Evolutionary conservation across 2,329 filamentous ascomycete species (phyloP).

Genomic region (Myriosclerotinia scirpicola): DNA sequence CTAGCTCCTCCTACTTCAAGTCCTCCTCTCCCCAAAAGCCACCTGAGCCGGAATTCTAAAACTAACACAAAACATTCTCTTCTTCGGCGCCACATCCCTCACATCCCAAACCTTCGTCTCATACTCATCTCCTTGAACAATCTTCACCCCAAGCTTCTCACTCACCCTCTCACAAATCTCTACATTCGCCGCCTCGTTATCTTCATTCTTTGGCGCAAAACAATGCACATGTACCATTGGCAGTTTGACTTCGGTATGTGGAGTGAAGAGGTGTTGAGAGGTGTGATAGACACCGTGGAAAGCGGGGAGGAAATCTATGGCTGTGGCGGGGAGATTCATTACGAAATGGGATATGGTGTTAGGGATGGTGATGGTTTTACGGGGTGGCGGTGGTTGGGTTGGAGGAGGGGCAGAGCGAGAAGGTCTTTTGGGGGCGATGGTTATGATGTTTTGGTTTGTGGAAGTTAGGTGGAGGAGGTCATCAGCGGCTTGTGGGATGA

Average conservation of each 20-base stretch:
- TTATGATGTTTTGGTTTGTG: slow-evolving; percentile 53
- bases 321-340: slow-evolving; percentile 94
- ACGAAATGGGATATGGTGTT: slow-evolving; percentile 87
- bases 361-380: slow-evolving; percentile 58
- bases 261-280: slow-evolving; percentile 63
- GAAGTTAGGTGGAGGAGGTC: slow-evolving; percentile 53
- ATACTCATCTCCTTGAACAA: slow-evolving; percentile 46
- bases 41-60: slow-evolving; percentile 83
- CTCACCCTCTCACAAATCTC: slow-evolving; percentile 67
- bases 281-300: slow-evolving; percentile 82
- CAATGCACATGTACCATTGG: slow-evolving; percentile 93
- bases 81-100: slow-evolving; percentile 85
- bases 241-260: slow-evolving; percentile 58
- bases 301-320: slow-evolving; percentile 74
- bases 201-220: slow-evolving; percentile 80
- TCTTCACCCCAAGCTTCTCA: slow-evolving; percentile 47
- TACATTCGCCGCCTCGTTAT: slow-evolving; percentile 62
- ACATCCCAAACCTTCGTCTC: slow-evolving; percentile 64
- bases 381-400: slow-evolving; percentile 40
- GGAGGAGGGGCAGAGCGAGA: slow-evolving; percentile 32
- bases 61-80: slow-evolving; percentile 94
- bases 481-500: slow-evolving; percentile 71
- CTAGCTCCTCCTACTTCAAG: not conserved
- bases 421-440: slow-evolving; percentile 47
- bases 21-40: slow-evolving; percentile 59